Evolutionary conservation across 129 eudicot species (phyloP), one percentile per base, ranked within the genome.

Genomic region (Solidago caesia): DNA sequence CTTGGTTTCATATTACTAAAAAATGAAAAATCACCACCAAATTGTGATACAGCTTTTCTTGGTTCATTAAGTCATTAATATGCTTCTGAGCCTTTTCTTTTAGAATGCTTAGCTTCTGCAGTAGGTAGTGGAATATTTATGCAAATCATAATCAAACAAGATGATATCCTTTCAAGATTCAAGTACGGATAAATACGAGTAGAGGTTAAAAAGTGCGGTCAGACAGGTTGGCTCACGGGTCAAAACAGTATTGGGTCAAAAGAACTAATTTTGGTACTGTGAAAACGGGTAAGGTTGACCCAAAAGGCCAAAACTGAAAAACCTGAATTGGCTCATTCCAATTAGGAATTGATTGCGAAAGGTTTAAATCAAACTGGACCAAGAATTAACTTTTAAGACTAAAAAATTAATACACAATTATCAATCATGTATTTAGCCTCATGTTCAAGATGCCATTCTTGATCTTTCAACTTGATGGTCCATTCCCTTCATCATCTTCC

Each of bases 41-140:
- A 92, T 81, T 75, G 84, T 63, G 90, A 87, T 70, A 87, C 33
- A 55, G 83, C 98, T 79, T 92, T 92, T 83, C 94, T 84, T 75
- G 96, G 96, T 84, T 92, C 96, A 58, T 88, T 83, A 64, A 84
- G 82, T 96, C 93, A 87, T 67, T 89, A 81, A 27, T 89, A 91
- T 64, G 84, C 65, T 60, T 77, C 91, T 67, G 80, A 71, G 58
- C 82, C 53, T 85, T 78, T 92, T 64, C 76, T 82, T 81, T 72
- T 89, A 45, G 75, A 69, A 51, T 67, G 55, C 76, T 79, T 80
- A 59, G 45, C 80, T 12, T 69, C 75, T 78, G 64, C 80, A 60
- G 60, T 73, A 77, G 85, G 85, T n/a, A 69, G 82, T 47, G 73
- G 88, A 25, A 71, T 47, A 6, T 78, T 74, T 77, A 95, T 91